phyloP scores from a whole-genome alignment of 352 stramenopile genomes.

The Pythium dissotocum region DNA sequence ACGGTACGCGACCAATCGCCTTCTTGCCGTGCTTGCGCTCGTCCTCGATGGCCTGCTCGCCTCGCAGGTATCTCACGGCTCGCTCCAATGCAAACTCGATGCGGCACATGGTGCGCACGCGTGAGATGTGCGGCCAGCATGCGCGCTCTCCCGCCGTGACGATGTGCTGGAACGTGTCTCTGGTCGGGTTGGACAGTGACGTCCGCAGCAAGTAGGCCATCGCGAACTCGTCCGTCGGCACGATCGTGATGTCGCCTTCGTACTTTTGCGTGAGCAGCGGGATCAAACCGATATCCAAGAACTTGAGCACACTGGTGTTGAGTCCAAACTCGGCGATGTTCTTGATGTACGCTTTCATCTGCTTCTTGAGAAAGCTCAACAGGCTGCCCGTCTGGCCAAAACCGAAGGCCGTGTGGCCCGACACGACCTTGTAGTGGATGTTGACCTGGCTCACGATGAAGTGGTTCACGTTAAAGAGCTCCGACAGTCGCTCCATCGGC shows the following conservation, averaged over 20 bases:
- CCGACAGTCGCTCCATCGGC: slow-evolving; percentile 94
- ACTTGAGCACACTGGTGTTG: slow-evolving; percentile 83
- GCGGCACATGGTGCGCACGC: slow-evolving; percentile 95
- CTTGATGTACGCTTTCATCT: slow-evolving; percentile 91
- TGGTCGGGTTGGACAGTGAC: slow-evolving; percentile 81
- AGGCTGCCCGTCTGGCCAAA: slow-evolving; percentile 82
- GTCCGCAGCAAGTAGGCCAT: slow-evolving; percentile 77
- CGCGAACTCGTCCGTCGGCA: slow-evolving; percentile 90
- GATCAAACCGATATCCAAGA: slow-evolving; percentile 80
- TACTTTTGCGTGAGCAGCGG: slow-evolving; percentile 93
- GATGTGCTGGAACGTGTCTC: slow-evolving; percentile 58
- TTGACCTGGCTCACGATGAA: slow-evolving; percentile 98
- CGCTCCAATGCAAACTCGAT: slow-evolving; percentile 96
- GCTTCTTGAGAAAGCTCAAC: slow-evolving; percentile 95
- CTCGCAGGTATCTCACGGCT: slow-evolving; percentile 75
- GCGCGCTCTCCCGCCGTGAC: slow-evolving; percentile 91
- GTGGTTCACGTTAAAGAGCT: slow-evolving; percentile 99
- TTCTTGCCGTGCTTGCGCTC: slow-evolving; percentile 69
- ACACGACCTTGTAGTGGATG: slow-evolving; percentile 87
- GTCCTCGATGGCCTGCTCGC: slow-evolving; percentile 82
- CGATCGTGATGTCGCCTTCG: slow-evolving; percentile 98
- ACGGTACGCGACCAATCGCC: slow-evolving; percentile 76
- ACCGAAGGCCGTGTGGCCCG: slow-evolving; percentile 65
- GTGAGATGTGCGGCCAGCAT: slow-evolving; percentile 92
- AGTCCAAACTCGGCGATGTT: slow-evolving; percentile 84